Percentiles rank a stretch among this genome's conserved stretches.
Conservation (phyloP, 768 basidiomycete species). For the Naematelia aurantialba region DNA sequence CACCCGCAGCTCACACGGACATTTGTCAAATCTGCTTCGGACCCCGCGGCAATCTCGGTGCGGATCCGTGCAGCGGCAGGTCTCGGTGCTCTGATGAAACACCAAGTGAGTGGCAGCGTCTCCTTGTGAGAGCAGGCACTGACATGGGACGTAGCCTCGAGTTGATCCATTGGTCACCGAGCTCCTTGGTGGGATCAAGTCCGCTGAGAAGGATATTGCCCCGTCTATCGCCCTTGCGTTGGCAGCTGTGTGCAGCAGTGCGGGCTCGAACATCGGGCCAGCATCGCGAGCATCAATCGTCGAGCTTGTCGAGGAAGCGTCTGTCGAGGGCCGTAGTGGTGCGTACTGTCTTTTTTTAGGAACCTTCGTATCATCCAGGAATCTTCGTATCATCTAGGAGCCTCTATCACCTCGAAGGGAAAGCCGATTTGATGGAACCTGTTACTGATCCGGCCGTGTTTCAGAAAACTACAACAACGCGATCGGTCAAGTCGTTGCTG, state of each 20-base stretch:
- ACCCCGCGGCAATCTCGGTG: slow-evolving; percentile 71
- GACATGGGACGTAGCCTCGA: slow-evolving; percentile 56
- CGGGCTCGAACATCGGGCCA: slow-evolving; percentile 69
- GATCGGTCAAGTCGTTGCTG: slow-evolving; percentile 61
- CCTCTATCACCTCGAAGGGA: neutral
- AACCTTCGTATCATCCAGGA: neutral
- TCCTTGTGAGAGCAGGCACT: neutral
- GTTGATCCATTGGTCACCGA: slow-evolving; percentile 95
- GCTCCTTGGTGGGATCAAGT: slow-evolving; percentile 54
- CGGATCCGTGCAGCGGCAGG: slow-evolving; percentile 77
- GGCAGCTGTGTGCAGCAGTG: slow-evolving; percentile 68
- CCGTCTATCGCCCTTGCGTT: slow-evolving; percentile 73
- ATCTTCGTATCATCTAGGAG: neutral
- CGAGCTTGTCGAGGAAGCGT: slow-evolving; percentile 74
- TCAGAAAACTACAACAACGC: slow-evolving; percentile 69
- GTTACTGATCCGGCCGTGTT: slow-evolving; percentile 7
- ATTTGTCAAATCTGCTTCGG: slow-evolving; percentile 87
- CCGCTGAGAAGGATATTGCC: slow-evolving; percentile 66
- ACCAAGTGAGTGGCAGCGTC: slow-evolving; percentile 48
- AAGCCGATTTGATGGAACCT: slow-evolving; percentile 3
- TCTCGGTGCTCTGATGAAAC: slow-evolving; percentile 82
- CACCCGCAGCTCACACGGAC: slow-evolving; percentile 96
- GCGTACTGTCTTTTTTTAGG: slow-evolving; percentile 9
- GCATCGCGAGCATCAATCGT: slow-evolving; percentile 68
- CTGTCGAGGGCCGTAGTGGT: slow-evolving; percentile 49